Evolutionary conservation across 2,329 filamentous ascomycete genomes (phyloP).

Genomic region (Byssochlamys sp.): DNA sequence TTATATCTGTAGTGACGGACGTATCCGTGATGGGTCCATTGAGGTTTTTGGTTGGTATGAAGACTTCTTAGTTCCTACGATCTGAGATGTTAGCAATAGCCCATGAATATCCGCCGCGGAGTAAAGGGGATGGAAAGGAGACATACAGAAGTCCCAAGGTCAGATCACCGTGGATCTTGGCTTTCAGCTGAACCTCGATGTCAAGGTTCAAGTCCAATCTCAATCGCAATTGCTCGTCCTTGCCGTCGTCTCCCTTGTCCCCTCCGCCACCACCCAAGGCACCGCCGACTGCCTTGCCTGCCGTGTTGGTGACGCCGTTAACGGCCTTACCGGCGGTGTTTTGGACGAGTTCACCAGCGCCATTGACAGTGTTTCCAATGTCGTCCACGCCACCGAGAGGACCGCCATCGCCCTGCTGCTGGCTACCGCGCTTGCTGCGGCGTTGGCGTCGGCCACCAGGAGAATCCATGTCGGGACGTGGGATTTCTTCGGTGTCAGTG

Average conservation of each 20-base stretch:
- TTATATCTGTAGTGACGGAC: background rate
- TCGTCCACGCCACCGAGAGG: constrained; percentile 50
- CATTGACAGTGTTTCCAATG: constrained; percentile 44
- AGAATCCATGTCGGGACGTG: constrained; percentile 44
- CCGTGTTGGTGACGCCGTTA: constrained; percentile 26
- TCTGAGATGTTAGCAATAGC: background rate
- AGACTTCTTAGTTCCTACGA: background rate
- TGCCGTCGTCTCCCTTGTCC: constrained; percentile 1
- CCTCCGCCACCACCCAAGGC: background rate
- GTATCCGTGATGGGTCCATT: no score
- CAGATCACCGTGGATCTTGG: constrained; percentile 51
- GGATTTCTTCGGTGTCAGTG: constrained; percentile 45
- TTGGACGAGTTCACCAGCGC: constrained; percentile 47
- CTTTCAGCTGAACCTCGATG: constrained; percentile 51
- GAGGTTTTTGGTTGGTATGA: background rate
- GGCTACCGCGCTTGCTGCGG: constrained; percentile 45
- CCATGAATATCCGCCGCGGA: background rate
- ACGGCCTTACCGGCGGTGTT: constrained; percentile 41
- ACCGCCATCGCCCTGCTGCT: constrained; percentile 34
- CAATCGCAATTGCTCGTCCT: constrained; percentile 32
- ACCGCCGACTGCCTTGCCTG: constrained; percentile 36
- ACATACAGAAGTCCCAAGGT: constrained; percentile 44
- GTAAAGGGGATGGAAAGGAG: constrained; percentile 1
- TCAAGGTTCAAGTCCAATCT: constrained; percentile 49
- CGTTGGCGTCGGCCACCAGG: constrained; percentile 40